A percentile compares a stretch with the other conserved stretches of the same genome.
These are phyloP conservation scores for Penicillium expansum DNA, from an alignment of 2,329 filamentous ascomycete genomes.

Conservation along the genomic window DNA sequence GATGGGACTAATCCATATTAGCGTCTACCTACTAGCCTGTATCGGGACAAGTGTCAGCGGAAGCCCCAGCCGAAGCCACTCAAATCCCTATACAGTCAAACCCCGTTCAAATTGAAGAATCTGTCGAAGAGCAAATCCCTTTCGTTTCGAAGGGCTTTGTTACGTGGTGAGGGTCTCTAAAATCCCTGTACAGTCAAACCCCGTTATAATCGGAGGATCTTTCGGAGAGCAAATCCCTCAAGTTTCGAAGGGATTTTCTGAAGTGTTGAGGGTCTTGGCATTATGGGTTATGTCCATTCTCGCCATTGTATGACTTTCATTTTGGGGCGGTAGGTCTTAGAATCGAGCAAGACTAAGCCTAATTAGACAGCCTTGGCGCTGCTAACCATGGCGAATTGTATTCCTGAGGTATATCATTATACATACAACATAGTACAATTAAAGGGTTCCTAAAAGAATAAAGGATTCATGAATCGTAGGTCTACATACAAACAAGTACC, in stretches of 20 bases:
- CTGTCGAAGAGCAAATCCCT: not conserved
- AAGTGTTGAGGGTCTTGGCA: not conserved
- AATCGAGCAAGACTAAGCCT: too few species aligned
- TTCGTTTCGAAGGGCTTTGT: not conserved
- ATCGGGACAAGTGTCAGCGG: not conserved
- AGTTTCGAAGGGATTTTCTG: too few species aligned
- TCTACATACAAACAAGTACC: conserved; percentile 10
- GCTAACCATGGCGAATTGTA: too few species aligned
- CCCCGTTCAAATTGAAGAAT: not conserved
- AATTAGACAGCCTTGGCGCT: too few species aligned
- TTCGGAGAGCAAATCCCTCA: too few species aligned
- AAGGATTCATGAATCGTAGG: conserved; percentile 20
- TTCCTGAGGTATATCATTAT: not conserved
- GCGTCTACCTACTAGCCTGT: not conserved
- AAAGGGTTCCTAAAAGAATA: not conserved
- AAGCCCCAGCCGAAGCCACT: not conserved
- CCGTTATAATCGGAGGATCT: too few species aligned
- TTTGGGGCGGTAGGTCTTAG: too few species aligned
- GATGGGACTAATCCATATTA: not conserved
- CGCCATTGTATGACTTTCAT: too few species aligned
- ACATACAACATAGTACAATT: not conserved
- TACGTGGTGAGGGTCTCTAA: not conserved
- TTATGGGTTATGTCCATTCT: too few species aligned
- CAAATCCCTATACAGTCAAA: not conserved
- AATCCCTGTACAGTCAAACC: too few species aligned